Evolutionary conservation across 768 basidiomycete genomes (phyloP).

Genomic region (Tubosaeta sp.): DNA sequence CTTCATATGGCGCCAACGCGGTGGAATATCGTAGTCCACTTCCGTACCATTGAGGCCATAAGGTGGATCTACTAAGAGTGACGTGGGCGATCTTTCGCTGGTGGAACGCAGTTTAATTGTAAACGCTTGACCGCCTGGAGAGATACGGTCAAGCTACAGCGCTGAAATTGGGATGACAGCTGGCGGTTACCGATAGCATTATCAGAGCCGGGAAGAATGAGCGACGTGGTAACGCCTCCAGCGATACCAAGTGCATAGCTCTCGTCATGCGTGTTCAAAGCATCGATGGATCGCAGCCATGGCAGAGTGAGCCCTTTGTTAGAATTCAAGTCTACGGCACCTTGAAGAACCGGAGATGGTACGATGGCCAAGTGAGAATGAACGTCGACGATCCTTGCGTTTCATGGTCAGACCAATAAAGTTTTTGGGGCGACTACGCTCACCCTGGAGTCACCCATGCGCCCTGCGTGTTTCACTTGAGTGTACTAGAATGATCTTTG

Average conservation of each 20-base stretch:
- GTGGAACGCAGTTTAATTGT: constrained; percentile 74
- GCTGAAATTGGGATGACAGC: neutral
- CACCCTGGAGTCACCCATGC: constrained; percentile 62
- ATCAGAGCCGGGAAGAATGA: constrained; percentile 70
- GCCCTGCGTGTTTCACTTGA: constrained; percentile 32
- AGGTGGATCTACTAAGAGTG: constrained; percentile 73
- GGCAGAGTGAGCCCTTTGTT: constrained; percentile 39
- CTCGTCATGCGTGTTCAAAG: constrained; percentile 70
- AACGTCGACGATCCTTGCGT: constrained; percentile 44
- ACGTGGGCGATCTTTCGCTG: constrained; percentile 58
- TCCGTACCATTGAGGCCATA: constrained; percentile 43
- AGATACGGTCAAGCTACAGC: neutral
- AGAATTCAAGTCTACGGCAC: constrained; percentile 57
- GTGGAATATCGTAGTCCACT: constrained; percentile 28
- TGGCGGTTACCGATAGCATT: constrained; percentile 49
- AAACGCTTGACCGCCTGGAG: constrained; percentile 70
- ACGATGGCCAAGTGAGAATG: constrained; percentile 56
- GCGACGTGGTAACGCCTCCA: constrained; percentile 71
- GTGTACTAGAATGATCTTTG: neutral
- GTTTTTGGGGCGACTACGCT: neutral
- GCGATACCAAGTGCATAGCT: constrained; percentile 54
- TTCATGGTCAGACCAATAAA: neutral
- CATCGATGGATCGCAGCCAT: constrained; percentile 69
- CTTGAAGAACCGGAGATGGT: constrained; percentile 34
- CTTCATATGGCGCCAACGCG: constrained; percentile 78